These are phyloP conservation scores for Chytriomyces sp. DNA, from an alignment of 192 early-diverging fungal species.

Conservation along the genomic window DNA sequence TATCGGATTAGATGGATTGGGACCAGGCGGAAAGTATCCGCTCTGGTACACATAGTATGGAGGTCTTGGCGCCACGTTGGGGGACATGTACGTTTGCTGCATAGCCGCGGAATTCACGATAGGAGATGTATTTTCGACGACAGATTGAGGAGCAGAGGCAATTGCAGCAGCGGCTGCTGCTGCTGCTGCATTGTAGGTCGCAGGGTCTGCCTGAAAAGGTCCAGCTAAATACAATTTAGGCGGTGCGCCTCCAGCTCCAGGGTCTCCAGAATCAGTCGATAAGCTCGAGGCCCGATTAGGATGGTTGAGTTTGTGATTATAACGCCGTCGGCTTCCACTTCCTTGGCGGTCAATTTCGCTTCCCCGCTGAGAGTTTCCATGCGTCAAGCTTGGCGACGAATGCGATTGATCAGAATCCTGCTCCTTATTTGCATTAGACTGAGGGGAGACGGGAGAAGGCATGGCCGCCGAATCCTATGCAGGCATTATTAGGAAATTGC, in stretches of 20 bases:
- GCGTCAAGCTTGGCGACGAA: too few species aligned
- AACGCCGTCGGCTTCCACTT: too few species aligned
- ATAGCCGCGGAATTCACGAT: background rate
- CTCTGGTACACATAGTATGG: constrained; percentile 9
- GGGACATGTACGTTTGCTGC: background rate
- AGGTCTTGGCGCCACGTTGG: background rate
- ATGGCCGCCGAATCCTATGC: too few species aligned
- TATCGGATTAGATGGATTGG: background rate
- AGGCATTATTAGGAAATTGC: too few species aligned
- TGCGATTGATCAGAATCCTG: too few species aligned
- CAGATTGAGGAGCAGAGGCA: constrained; percentile 3
- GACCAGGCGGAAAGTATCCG: background rate
- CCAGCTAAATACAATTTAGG: constrained; percentile 20
- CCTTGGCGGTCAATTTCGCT: too few species aligned
- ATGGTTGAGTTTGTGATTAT: background rate
- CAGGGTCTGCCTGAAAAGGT: constrained; percentile 21
- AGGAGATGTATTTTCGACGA: background rate
- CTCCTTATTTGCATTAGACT: too few species aligned
- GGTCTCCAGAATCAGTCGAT: background rate
- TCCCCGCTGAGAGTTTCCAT: too few species aligned
- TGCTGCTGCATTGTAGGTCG: constrained; percentile 22
- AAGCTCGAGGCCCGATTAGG: background rate
- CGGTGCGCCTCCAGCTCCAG: background rate
- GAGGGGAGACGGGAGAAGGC: too few species aligned
- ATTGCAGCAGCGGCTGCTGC: constrained; percentile 10